A percentile compares a stretch with the other conserved stretches of the same genome.
Evolutionary conservation across 768 basidiomycete species (phyloP).

Genomic region (Hypholoma sublateritium): DNA sequence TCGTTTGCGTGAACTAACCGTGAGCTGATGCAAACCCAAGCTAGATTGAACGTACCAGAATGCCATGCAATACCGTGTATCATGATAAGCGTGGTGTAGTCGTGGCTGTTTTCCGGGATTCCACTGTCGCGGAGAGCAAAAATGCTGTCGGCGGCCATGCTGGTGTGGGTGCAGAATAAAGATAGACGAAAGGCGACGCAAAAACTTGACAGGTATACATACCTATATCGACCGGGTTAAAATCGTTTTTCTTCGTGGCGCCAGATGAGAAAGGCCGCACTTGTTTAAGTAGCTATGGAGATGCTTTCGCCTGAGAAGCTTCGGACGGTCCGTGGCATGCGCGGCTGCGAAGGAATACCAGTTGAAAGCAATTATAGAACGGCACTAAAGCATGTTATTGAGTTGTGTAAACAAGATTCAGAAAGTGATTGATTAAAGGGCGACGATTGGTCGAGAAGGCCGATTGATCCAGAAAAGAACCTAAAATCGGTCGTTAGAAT

Average conservation of each 20-base stretch:
- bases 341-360: conserved; percentile 3
- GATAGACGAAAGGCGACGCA: not conserved
- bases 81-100: conserved; percentile 7
- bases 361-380: conserved; percentile 3
- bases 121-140: conserved; percentile 6
- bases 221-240: not conserved
- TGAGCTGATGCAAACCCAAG: not conserved
- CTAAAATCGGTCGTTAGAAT: conserved; percentile 2
- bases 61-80: conserved; percentile 7
- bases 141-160: not conserved
- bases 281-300: conserved; percentile 7
- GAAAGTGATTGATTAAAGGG: conserved; percentile 8
- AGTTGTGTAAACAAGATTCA: conserved; percentile 3
- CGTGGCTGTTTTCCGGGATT: not conserved
- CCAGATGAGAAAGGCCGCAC: not conserved
- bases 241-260: not conserved
- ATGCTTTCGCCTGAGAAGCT: conserved; percentile 6
- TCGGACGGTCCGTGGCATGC: conserved; percentile 8
- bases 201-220: conserved; percentile 1
- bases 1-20: not conserved
- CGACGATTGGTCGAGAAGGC: not conserved
- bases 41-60: not conserved
- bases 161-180: not conserved
- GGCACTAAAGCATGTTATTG: conserved; percentile 7
- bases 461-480: conserved; percentile 7